Percentiles rank a stretch among this genome's conserved stretches.
Evolutionary conservation across 306 rosid species (phyloP).

Genomic region (Amphicarpaea edgeworthii): DNA sequence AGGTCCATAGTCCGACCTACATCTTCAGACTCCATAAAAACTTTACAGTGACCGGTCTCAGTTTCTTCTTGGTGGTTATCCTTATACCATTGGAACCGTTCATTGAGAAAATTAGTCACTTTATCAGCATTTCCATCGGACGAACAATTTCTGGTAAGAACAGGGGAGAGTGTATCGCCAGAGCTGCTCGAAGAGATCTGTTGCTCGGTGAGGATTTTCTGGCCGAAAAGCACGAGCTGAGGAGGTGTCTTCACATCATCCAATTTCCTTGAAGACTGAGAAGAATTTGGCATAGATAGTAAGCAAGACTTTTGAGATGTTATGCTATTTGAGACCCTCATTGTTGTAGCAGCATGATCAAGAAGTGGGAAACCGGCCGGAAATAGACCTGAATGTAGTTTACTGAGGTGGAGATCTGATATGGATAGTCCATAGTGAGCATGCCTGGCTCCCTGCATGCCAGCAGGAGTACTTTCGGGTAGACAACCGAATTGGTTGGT

Average conservation of each 20-base stretch:
- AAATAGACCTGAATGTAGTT: constrained; percentile 71
- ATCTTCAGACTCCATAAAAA: constrained; percentile 76
- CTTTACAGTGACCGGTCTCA: constrained; percentile 75
- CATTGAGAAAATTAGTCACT: constrained; percentile 53
- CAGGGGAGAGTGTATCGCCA: constrained; percentile 70
- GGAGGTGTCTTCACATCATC: constrained; percentile 67
- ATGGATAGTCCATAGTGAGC: constrained; percentile 79
- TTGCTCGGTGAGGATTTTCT: constrained; percentile 75
- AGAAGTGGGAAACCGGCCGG: constrained; percentile 60
- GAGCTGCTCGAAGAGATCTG: constrained; percentile 80
- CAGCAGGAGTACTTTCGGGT: constrained; percentile 93
- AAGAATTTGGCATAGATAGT: constrained; percentile 66
- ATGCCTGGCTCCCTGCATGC: constrained; percentile 99
- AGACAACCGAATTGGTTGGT: constrained; percentile 71
- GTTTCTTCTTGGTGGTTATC: constrained; percentile 61
- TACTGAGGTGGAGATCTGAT: constrained; percentile 73
- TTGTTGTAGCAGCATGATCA: constrained; percentile 56
- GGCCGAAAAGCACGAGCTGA: constrained; percentile 82
- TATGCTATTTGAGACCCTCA: constrained; percentile 51
- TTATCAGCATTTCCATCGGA: constrained; percentile 76
- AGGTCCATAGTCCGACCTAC: constrained; percentile 83
- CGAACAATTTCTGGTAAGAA: constrained; percentile 65
- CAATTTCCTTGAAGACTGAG: constrained; percentile 57
- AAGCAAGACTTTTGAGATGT: constrained; percentile 72
- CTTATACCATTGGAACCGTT: constrained; percentile 64